Percentiles rank a stretch among this genome's conserved stretches.
These are phyloP conservation scores for Torulaspora indica DNA, from an alignment of 805 yeast genomes.

Conservation along the genomic window DNA sequence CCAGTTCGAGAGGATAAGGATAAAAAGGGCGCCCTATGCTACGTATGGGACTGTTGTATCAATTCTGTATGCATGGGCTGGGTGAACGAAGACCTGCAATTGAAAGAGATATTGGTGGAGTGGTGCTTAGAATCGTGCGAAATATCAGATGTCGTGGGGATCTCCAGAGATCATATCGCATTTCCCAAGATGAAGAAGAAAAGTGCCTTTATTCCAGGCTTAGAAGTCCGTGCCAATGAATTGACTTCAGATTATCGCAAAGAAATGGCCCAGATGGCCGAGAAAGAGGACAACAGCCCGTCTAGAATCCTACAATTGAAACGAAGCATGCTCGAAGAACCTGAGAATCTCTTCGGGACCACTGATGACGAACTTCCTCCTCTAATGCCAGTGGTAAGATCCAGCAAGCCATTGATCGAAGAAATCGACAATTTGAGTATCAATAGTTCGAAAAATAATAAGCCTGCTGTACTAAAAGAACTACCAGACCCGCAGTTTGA, in stretches of 20 bases:
- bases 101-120: conserved; percentile 64
- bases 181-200: conserved; percentile 70
- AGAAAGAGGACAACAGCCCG: conserved; percentile 40
- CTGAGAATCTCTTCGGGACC: conserved; percentile 18
- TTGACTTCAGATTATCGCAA: conserved; percentile 38
- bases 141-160: conserved; percentile 42
- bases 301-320: conserved; percentile 43
- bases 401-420: conserved; percentile 46
- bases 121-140: conserved; percentile 84
- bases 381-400: conserved; percentile 22
- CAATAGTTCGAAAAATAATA: conserved; percentile 2
- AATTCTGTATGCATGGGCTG: conserved; percentile 59
- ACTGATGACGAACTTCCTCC: conserved; percentile 27
- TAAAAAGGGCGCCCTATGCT: conserved; percentile 61
- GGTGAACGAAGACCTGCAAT: conserved; percentile 53
- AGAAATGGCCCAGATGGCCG: conserved; percentile 30
- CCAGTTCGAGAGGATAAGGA: conserved; percentile 52
- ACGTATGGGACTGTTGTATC: conserved; percentile 76
- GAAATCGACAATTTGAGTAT: conserved; percentile 42
- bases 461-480: conserved; percentile 6
- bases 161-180: conserved; percentile 56
- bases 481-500: conserved; percentile 24
- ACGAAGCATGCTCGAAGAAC: conserved; percentile 27
- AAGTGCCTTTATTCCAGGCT: conserved; percentile 48
- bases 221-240: conserved; percentile 45